phyloP scores from a whole-genome alignment of 2,329 filamentous ascomycete genomes.

The Sordariomycetes sp. region DNA sequence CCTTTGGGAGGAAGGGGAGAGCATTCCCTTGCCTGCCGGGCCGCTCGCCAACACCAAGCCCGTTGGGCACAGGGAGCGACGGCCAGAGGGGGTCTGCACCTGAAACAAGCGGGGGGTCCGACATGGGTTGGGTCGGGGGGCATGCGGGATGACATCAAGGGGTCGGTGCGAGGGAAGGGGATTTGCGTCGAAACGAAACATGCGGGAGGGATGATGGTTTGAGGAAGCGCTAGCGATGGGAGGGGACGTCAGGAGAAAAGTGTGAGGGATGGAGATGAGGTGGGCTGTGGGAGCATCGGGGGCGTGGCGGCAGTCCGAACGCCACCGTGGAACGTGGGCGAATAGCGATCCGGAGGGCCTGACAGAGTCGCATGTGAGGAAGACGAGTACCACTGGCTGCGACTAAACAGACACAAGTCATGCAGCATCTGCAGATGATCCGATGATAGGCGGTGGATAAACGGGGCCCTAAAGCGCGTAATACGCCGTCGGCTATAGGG shows the following conservation, averaged over 20 bases:
- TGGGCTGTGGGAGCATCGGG: not conserved
- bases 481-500: no score
- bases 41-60: no score
- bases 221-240: not conserved
- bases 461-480: no score
- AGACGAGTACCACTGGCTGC: no score
- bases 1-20: not conserved
- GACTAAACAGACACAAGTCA: no score
- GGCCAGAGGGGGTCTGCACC: not conserved
- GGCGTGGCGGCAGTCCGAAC: no score
- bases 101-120: not conserved
- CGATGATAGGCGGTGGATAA: no score
- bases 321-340: no score
- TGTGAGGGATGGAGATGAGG: not conserved
- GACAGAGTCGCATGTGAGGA: no score
- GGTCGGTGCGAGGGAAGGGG: not conserved
- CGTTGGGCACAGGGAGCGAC: not conserved
- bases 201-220: not conserved
- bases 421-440: no score
- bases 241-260: not conserved
- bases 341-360: no score
- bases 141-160: not conserved
- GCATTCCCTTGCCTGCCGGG: no score
- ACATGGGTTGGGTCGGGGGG: not conserved
- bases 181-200: not conserved